These are phyloP conservation scores for Geranium brycei DNA, from an alignment of 345 rosid species.

Conservation along the genomic window DNA sequence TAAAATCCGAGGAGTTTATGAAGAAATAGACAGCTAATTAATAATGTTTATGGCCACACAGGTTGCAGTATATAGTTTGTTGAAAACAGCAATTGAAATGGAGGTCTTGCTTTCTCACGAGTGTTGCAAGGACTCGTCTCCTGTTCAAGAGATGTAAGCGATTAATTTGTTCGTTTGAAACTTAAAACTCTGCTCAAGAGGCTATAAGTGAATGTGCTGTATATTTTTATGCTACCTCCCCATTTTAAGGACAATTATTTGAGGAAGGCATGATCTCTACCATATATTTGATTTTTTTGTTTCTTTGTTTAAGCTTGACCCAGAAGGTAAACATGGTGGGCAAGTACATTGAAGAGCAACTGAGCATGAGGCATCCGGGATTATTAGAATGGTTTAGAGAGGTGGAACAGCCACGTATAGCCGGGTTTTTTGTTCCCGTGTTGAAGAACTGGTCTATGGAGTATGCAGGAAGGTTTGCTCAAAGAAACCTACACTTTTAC, in stretches of 20 bases:
- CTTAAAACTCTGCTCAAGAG: not conserved
- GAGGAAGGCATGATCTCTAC: not conserved
- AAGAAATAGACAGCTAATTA: constrained; percentile 13
- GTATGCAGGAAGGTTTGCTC: constrained; percentile 66
- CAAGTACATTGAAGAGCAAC: constrained; percentile 33
- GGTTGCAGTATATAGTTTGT: constrained; percentile 52
- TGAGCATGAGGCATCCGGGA: constrained; percentile 28
- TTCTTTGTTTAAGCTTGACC: constrained; percentile 28
- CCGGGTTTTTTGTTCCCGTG: constrained; percentile 42
- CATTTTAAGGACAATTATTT: not conserved
- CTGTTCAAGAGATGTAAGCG: constrained; percentile 42
- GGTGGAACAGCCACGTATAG: constrained; percentile 44
- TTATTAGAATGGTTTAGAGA: constrained; percentile 47
- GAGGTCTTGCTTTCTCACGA: constrained; percentile 54
- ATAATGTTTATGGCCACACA: constrained; percentile 25
- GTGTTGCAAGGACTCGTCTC: constrained; percentile 33
- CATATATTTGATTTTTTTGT: constrained; percentile 5
- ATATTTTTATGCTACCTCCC: not conserved
- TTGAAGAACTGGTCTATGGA: constrained; percentile 63
- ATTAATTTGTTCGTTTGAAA: not conserved
- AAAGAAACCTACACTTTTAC: constrained; percentile 6
- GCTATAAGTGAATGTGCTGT: not conserved
- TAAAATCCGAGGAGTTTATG: constrained; percentile 10
- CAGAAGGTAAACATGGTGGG: constrained; percentile 25
- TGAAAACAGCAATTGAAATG: constrained; percentile 45